phyloP scores from a whole-genome alignment of 805 yeast species.

The Wickerhamiella spandovensis region DNA sequence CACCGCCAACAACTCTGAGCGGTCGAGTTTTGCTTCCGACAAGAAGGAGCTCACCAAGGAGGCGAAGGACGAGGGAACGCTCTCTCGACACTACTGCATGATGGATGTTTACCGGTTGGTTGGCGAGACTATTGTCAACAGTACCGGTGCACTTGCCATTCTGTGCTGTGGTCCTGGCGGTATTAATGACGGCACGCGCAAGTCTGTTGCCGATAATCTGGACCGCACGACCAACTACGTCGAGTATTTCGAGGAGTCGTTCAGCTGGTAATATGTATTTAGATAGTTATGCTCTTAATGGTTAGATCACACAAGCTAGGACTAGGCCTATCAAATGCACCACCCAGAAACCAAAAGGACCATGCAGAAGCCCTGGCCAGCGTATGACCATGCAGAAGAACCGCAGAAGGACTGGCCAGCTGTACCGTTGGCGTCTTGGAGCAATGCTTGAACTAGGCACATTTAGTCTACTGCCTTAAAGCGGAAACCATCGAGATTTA shows the following conservation, averaged over 20 bases:
- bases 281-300: not conserved
- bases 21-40: not conserved
- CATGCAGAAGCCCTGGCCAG: too few relatives aligned
- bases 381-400: too few relatives aligned
- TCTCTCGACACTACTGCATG: not conserved
- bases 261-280: conserved; percentile 43
- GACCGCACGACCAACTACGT: conserved; percentile 33
- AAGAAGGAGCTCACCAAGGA: not conserved
- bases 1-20: not conserved
- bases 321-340: too few relatives aligned
- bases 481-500: too few relatives aligned
- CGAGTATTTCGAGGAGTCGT: conserved; percentile 60
- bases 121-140: not conserved
- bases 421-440: too few relatives aligned
- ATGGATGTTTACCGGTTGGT: not conserved
- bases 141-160: conserved; percentile 35
- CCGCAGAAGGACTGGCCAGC: too few relatives aligned
- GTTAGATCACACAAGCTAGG: too few relatives aligned
- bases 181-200: conserved; percentile 46
- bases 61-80: not conserved
- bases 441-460: too few relatives aligned
- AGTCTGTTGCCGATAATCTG: conserved; percentile 32
- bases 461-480: too few relatives aligned
- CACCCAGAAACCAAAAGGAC: too few relatives aligned
- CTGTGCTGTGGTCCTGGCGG: conserved; percentile 52